Conservation (phyloP, 768 basidiomycete genomes). For the Tulasnella calospora region DNA sequence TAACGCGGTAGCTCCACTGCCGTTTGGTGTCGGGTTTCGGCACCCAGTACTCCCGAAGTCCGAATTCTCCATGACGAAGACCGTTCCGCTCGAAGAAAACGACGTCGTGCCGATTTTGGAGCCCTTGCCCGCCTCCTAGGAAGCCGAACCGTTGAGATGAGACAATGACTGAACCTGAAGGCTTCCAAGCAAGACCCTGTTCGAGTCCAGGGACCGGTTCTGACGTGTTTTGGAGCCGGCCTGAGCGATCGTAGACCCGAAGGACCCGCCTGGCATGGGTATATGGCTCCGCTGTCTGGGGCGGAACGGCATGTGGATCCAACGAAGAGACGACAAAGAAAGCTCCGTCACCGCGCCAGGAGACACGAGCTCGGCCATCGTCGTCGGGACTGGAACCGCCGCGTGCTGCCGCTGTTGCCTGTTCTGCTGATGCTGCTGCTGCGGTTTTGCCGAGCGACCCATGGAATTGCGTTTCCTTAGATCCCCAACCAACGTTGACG, state of each 20-base stretch:
- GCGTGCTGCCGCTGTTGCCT: slow-evolving; percentile 38
- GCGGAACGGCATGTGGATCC: slow-evolving; percentile 40
- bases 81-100: slow-evolving; percentile 97
- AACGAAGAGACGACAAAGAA: slow-evolving; percentile 81
- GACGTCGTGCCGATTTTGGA: slow-evolving; percentile 70
- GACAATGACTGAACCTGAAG: slow-evolving; percentile 81
- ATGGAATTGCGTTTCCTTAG: slow-evolving; percentile 94
- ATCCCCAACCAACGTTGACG: slow-evolving; percentile 97
- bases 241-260: slow-evolving; percentile 66
- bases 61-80: slow-evolving; percentile 84
- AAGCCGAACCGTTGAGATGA: slow-evolving; percentile 77
- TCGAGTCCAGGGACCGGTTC: slow-evolving; percentile 82
- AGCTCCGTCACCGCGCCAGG: slow-evolving; percentile 91
- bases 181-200: slow-evolving; percentile 74
- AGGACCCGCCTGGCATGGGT: slow-evolving; percentile 50
- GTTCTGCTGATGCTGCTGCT: slow-evolving; percentile 44
- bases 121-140: slow-evolving; percentile 62
- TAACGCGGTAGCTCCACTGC: slow-evolving; percentile 64
- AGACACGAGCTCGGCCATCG: slow-evolving; percentile 63
- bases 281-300: slow-evolving; percentile 32
- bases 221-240: slow-evolving; percentile 72
- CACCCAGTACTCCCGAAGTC: slow-evolving; percentile 43
- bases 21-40: slow-evolving; percentile 36
- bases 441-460: slow-evolving; percentile 88
- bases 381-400: slow-evolving; percentile 64